These are phyloP conservation scores for Phallus indusiatus DNA, from an alignment of 768 basidiomycete genomes.

Conservation along the genomic window DNA sequence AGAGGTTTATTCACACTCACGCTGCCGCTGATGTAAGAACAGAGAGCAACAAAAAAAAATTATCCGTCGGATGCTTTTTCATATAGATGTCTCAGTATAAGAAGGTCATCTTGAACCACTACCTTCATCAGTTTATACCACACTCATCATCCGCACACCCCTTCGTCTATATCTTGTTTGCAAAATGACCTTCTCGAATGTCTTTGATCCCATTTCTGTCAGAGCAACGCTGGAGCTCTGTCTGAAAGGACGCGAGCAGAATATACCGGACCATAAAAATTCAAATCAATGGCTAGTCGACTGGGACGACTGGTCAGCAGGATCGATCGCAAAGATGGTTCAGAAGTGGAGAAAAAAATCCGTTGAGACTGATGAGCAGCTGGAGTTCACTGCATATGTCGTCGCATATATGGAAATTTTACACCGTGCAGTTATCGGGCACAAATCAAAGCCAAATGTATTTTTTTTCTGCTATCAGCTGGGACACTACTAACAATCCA, in stretches of 20 bases:
- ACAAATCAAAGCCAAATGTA: not conserved
- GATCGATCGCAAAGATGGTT: not conserved
- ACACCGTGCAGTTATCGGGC: not conserved
- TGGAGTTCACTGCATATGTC: not conserved
- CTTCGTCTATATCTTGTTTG: no score
- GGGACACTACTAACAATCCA: no score
- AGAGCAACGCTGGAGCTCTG: not conserved
- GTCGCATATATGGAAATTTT: constrained; percentile 2
- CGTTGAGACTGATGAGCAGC: not conserved
- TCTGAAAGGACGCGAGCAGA: not conserved
- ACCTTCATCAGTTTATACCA: no score
- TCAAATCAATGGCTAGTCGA: not conserved
- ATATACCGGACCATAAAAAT: not conserved
- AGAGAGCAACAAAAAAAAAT: no score
- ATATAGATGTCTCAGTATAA: no score
- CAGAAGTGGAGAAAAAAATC: not conserved
- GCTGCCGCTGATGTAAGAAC: no score
- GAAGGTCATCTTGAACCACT: no score
- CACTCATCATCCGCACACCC: no score
- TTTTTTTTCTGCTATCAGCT: not conserved
- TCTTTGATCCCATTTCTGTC: not conserved
- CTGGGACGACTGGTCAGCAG: not conserved
- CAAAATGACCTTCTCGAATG: no score
- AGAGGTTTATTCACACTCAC: no score
- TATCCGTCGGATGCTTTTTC: no score